Evolutionary conservation across 179 eudicot species (phyloP).

Genomic region (Beta lomatogona): DNA sequence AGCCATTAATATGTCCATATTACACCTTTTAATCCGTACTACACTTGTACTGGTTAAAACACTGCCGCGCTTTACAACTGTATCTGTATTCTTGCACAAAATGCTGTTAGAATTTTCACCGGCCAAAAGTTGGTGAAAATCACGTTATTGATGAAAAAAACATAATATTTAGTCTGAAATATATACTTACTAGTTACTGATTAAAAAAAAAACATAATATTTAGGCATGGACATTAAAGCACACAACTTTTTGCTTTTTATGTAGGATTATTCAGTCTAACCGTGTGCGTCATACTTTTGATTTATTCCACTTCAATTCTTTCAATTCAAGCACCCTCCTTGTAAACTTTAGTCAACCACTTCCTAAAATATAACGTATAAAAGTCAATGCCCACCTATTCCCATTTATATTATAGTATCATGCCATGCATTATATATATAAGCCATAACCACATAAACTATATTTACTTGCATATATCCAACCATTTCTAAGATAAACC

Average conservation of each 20-base stretch:
- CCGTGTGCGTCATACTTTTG: constrained; percentile 17
- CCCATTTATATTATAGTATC: background rate
- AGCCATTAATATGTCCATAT: constrained; percentile 7
- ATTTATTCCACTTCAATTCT: constrained; percentile 23
- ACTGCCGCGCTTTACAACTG: background rate
- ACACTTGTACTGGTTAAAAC: background rate
- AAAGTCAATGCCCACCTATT: constrained; percentile 22
- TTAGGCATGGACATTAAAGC: background rate
- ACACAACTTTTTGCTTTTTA: background rate
- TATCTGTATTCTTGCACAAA: too few relatives aligned
- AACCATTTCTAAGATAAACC: background rate
- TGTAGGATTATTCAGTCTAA: constrained; percentile 5
- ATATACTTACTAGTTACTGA: background rate
- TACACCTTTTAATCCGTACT: background rate
- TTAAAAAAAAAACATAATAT: too few relatives aligned
- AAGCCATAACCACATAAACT: background rate
- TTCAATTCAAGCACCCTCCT: constrained; percentile 29
- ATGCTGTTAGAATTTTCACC: background rate
- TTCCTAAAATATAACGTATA: background rate
- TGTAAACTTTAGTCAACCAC: background rate
- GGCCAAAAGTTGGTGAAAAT: constrained; percentile 7
- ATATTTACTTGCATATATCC: background rate
- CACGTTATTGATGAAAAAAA: background rate
- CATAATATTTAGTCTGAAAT: background rate
- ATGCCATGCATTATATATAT: constrained; percentile 26